Evolutionary conservation across 345 rosid species (phyloP), one percentile per base, ranked within the genome.

Genomic region (Abelmoschus esculentus): DNA sequence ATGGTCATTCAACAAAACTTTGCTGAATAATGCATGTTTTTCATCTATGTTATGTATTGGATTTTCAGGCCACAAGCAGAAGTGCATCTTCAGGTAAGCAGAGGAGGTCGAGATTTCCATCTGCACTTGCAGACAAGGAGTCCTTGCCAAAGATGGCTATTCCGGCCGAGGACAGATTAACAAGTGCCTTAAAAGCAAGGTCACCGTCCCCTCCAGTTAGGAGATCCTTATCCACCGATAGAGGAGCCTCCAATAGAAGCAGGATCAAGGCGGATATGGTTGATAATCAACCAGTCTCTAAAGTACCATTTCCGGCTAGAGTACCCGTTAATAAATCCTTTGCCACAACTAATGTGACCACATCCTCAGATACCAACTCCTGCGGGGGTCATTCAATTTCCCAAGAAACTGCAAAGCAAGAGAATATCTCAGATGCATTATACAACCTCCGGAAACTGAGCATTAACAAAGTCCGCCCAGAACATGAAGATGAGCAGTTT

Each of bases 31-130:
- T 60, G 17, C 26, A 69, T 6, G 26, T 13, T 59, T 71, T 32
- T 62, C 55, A 32, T 70, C 11, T 47, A 3, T 12, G 31, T 17
- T 47, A 65, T 60, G 18, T 9, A 52, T 61, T 54, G 59, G 22
- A 54, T 49, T 83, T 83, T 73, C 87, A 93, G 97, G 77, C 75
- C 28, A 85, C 96, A 84, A 95, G 96, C 72, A 86, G 96, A 84
- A 95, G 96, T 71, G 80, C 85, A 73, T 89, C 99, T 69, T 88
- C 93, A 0, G 96, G 96, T 1, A 95, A 83, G 85, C 97, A 91
- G 66, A 86, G 97, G 76, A 85, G 87, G 81, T 78, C 89, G 42
- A 83, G 89, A 67, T 86, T 88, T 76, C 96, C 91, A 22, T 84
- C 89, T 36, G 84, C 90, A 2, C 36, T 86, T 13, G 22, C 80